Conservation (phyloP, 768 basidiomycete genomes). For the Kwoniella mangroviensis region DNA sequence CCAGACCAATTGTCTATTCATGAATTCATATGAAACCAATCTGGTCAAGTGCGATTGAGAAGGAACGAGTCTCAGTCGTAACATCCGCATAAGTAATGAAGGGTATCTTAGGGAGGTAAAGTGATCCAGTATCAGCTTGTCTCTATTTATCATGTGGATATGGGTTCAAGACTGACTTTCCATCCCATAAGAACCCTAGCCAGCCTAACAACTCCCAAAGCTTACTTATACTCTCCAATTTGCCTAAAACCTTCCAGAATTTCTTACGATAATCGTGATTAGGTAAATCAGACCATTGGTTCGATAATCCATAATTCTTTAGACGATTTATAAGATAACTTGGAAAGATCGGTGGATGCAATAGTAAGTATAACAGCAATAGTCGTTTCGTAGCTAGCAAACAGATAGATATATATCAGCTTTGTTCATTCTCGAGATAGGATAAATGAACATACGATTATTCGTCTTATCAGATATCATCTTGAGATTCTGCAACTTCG, state of each 20-base stretch:
- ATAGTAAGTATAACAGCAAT: conserved; percentile 69
- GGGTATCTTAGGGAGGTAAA: conserved; percentile 68
- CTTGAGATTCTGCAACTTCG: conserved; percentile 44
- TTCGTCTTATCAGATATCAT: conserved; percentile 16
- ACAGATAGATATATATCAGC: conserved; percentile 52
- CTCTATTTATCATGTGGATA: too few species aligned
- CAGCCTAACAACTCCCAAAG: conserved; percentile 75
- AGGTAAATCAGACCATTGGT: conserved; percentile 89
- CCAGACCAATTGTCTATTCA: conserved; percentile 99
- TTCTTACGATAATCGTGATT: conserved; percentile 73
- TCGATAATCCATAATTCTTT: conserved; percentile 74
- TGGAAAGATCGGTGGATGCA: conserved; percentile 68
- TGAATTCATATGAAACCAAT: conserved; percentile 95
- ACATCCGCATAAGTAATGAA: conserved; percentile 76
- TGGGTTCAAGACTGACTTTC: conserved; percentile 65
- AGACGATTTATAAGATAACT: conserved; percentile 80
- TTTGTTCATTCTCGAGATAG: not conserved
- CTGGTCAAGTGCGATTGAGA: conserved; percentile 71
- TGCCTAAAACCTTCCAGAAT: conserved; percentile 72
- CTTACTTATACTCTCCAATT: conserved; percentile 71
- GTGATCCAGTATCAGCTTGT: not conserved
- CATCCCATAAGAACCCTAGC: conserved; percentile 80
- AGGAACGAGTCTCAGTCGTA: conserved; percentile 75
- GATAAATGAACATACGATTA: conserved; percentile 16
- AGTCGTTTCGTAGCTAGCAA: conserved; percentile 66